Evolutionary conservation across 2,329 filamentous ascomycete species (phyloP), one percentile per base, ranked within the genome.

Genomic region (Aphanocladium album): DNA sequence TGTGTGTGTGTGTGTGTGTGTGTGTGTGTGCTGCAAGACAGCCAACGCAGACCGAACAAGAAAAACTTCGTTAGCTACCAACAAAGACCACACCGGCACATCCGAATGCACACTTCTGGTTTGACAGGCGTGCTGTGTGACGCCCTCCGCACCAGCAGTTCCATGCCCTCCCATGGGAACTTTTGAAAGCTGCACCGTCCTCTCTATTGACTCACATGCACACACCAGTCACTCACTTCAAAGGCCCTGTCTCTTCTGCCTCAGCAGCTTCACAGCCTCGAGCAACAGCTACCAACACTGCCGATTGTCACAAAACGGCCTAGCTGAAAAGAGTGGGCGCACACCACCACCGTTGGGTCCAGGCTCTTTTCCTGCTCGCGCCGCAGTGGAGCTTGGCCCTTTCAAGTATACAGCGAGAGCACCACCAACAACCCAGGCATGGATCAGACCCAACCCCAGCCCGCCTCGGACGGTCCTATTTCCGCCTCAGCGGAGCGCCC

Each of bases 401-500:
- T n/a, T n/a, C 5, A 37, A 35, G 49, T 51, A 52, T 52, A 37
- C 49, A 23, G n/a, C n/a, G n/a, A n/a, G n/a, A n/a, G n/a, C n/a
- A 27, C n/a, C 9, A 33, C n/a, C 12, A 27, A 46, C 27, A 51
- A 30, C 30, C 5, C 30, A 30, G 9, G 27, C 43, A 35, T 19
- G 19, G 41, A 11, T 55, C n/a, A 23, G 23, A 41, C 19, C 43
- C 45, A 41, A 46, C 14, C 43, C 55, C 55, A 56, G 41, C 45
- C 55, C 43, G 45, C 45, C 55, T 49, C 33, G 21, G 25, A 35
- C 43, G 43, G 54, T n/a, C 55, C 55, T 57, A 49, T 49, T 57
- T 57, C 55, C 55, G 55, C 33, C 30, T 21, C 30, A 49, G 30
- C 54, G 16, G 43, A 43, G 55, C 55, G 55, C 55, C 55, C 55